A percentile compares a stretch with the other conserved stretches of the same genome.
Evolutionary conservation across 1,139 yeast species (phyloP).

Genomic region (Nakaseomyces nivariensis): DNA sequence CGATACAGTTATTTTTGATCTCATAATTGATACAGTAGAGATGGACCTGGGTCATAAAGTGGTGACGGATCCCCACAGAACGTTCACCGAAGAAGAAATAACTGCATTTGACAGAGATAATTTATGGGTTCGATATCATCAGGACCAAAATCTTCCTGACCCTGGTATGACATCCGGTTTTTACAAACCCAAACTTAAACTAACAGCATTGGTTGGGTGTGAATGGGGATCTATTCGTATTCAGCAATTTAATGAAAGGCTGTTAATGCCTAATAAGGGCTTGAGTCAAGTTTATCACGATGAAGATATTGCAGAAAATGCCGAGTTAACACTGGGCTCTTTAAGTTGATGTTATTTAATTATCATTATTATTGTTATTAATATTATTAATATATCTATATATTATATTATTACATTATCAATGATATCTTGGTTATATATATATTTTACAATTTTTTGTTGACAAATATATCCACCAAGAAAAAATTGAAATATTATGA

Average conservation of each 20-base stretch:
- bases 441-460: too few relatives aligned
- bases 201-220: constrained; percentile 26
- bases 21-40: constrained; percentile 22
- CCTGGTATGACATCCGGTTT: constrained; percentile 5
- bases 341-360: neutral
- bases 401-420: neutral
- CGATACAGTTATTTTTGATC: constrained; percentile 22
- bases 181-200: constrained; percentile 16
- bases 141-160: constrained; percentile 16
- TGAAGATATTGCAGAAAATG: neutral
- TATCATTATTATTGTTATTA: neutral
- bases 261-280: constrained; percentile 5
- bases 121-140: constrained; percentile 24
- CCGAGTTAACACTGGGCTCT: neutral
- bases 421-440: neutral
- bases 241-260: constrained; percentile 20
- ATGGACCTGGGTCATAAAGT: constrained; percentile 20
- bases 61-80: constrained; percentile 7
- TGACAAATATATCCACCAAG: too few relatives aligned
- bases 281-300: neutral
- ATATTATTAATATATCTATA: neutral
- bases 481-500: neutral
- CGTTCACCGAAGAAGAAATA: constrained; percentile 10
- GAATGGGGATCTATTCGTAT: constrained; percentile 25
- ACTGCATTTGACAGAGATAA: constrained; percentile 20